Conservation (phyloP, 257 asterid genomes). For the Catharanthus roseus region DNA sequence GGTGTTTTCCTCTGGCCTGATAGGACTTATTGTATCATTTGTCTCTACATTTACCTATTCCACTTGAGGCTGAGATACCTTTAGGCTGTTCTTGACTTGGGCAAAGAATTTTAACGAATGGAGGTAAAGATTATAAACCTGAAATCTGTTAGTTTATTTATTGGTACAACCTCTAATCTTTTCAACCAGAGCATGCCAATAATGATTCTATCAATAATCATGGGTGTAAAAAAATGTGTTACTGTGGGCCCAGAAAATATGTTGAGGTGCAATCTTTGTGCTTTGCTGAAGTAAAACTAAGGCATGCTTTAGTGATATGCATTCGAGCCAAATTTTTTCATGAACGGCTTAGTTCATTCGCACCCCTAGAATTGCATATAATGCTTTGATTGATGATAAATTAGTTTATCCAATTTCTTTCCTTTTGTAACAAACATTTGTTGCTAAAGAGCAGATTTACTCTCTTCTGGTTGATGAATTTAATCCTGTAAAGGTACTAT, state of each 20-base stretch:
- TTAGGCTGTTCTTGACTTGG: background rate
- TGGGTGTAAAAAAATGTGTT: background rate
- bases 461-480: background rate
- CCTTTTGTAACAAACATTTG: background rate
- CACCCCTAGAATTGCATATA: no score
- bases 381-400: background rate
- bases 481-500: conserved; percentile 52
- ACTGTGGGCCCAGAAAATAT: background rate
- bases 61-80: background rate
- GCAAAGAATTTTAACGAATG: background rate
- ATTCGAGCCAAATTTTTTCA: no score
- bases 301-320: background rate
- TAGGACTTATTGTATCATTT: background rate
- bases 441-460: background rate
- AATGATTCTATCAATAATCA: no score
- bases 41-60: background rate
- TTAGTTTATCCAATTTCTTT: background rate
- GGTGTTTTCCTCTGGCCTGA: background rate
- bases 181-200: no score
- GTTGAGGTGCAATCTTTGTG: background rate
- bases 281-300: background rate
- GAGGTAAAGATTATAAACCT: background rate
- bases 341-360: no score
- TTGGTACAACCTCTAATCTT: no score
- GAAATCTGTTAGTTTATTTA: background rate